Base-by-base conservation (phyloP, 306 rosid species). In the Cucurbita argyrosperma region DNA sequence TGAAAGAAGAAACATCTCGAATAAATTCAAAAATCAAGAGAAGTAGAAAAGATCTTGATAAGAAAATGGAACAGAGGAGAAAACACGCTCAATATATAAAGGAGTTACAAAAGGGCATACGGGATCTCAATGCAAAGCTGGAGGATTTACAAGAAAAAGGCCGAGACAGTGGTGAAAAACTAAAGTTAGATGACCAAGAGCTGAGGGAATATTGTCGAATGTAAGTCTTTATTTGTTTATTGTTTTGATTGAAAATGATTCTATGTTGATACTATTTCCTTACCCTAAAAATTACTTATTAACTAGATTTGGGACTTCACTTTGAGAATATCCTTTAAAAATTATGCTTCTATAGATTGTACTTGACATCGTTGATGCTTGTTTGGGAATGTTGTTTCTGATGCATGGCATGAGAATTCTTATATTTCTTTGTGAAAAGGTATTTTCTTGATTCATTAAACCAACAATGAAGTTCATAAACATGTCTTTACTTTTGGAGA, bases 1-100 rank as follows among this genome's bases (percentile, higher is more conserved):
- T 91, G 83, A 91, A 91, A 83, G 97, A 95, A 88, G 99, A 95
- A 82, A 87, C 86, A 87, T 76, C 88, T 77, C 99, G 97, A 53
- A 89, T 95, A 81, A 88, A 71, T 82, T 80, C 91, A 55, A 95
- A 95, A 89, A 91, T 88, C 16, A 89, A 88, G 79, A 91, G 84
- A 82, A 86, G 82, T 74, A 85, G 72, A 80, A 88, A 87, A 76
- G 97, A 95, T 76, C 93, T 91, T 76, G 92, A 78, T 15, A 88
- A 74, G 69, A 95, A 85, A 82, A 85, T 47, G 59, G 87, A 84
- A 73, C 92, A 88, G 61, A 86, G 83, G 85, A 79, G 78, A 76
- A 88, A 76, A 78, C 96, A 95, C 80, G 89, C 77, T 38, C 67
- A 46, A 45, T 92, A 78, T 59, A 84, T 95, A 72, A 74, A 65